These are phyloP conservation scores for Dioscorea alata DNA, from an alignment of 106 monocot genomes.

Conservation along the genomic window DNA sequence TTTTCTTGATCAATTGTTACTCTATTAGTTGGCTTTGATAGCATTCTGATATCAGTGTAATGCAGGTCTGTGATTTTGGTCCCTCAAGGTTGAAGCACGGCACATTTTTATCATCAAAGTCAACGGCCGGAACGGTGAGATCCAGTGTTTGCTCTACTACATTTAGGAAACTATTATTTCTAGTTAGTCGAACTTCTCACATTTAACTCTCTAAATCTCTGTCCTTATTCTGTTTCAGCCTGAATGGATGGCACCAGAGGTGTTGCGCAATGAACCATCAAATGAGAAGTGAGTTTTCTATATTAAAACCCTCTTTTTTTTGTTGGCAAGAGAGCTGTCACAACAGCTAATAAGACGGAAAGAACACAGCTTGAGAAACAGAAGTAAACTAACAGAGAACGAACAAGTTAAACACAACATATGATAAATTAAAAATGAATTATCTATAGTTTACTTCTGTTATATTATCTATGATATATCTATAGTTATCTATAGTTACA, in stretches of 20 bases:
- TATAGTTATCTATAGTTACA: not conserved
- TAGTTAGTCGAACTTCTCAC: not conserved
- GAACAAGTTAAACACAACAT: too few species aligned
- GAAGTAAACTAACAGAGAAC: too few species aligned
- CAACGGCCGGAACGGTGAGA: conserved; percentile 95
- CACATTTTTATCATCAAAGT: conserved; percentile 90
- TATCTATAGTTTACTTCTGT: too few species aligned
- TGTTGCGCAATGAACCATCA: conserved; percentile 89
- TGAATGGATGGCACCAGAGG: conserved; percentile 99
- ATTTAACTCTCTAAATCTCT: not conserved
- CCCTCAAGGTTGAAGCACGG: conserved; percentile 96
- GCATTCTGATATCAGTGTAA: not conserved
- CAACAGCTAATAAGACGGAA: too few species aligned
- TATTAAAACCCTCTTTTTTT: too few species aligned
- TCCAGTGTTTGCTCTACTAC: not conserved
- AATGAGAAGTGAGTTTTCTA: conserved; percentile 88
- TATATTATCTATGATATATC: too few species aligned
- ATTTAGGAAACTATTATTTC: not conserved
- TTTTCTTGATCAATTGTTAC: too few species aligned
- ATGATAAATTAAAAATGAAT: too few species aligned
- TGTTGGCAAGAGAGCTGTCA: too few species aligned
- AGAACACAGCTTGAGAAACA: too few species aligned
- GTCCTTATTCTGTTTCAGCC: conserved; percentile 42
- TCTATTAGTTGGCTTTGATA: too few species aligned
- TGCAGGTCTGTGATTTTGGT: conserved; percentile 97